Evolutionary conservation across 306 rosid genomes (phyloP).

Genomic region (Phaseolus lunatus): DNA sequence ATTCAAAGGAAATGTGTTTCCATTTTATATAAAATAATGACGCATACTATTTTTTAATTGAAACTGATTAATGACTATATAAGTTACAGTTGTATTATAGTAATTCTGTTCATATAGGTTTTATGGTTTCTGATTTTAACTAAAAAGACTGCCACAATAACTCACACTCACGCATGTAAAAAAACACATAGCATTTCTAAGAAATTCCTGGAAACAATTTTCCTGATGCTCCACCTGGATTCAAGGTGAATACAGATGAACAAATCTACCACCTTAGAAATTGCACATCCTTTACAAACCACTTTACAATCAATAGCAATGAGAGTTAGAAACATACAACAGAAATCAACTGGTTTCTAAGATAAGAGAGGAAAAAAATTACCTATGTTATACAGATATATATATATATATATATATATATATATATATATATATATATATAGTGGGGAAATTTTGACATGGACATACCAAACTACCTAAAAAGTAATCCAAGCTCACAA

Average conservation of each 20-base stretch:
- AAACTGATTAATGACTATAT: too few species aligned
- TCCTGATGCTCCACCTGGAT: slow-evolving; percentile 5
- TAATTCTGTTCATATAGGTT: too few species aligned
- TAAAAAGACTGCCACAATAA: not conserved
- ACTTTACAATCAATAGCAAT: slow-evolving; percentile 54
- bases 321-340: slow-evolving; percentile 42
- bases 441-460: slow-evolving; percentile 29
- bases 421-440: slow-evolving; percentile 3
- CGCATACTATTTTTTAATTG: too few species aligned
- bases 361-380: slow-evolving; percentile 13
- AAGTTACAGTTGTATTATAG: too few species aligned
- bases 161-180: not conserved
- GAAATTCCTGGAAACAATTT: slow-evolving; percentile 1
- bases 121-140: not conserved
- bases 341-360: slow-evolving; percentile 24
- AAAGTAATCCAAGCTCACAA: slow-evolving; percentile 52
- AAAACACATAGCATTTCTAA: not conserved
- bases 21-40: too few species aligned
- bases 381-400: slow-evolving; percentile 44
- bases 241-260: slow-evolving; percentile 22
- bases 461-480: slow-evolving; percentile 44
- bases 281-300: slow-evolving; percentile 47
- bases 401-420: not conserved
- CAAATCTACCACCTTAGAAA: slow-evolving; percentile 32
- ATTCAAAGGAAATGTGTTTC: too few species aligned